Evolutionary conservation across 1,284 basidiomycete genomes (phyloP).

Genomic region (Ustanciosporium gigantosporum): DNA sequence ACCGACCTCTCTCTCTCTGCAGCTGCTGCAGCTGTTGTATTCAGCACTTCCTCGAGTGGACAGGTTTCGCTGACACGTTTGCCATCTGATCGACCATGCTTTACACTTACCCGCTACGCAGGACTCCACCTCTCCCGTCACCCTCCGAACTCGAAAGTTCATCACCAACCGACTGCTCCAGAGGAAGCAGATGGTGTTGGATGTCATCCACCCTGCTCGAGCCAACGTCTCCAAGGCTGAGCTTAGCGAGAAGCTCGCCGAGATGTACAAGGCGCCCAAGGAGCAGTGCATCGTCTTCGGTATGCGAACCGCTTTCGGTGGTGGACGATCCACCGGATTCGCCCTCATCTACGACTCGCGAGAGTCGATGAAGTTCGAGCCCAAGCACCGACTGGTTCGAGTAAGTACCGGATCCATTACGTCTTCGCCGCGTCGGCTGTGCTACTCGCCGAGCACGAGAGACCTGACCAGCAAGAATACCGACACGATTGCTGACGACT

Average conservation of each 20-base stretch:
- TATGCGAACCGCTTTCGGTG: conserved; percentile 89
- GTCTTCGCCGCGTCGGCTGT: background rate
- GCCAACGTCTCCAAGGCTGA: conserved; percentile 93
- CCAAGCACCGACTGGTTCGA: conserved; percentile 90
- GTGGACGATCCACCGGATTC: conserved; percentile 92
- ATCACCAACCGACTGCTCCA: conserved; percentile 97
- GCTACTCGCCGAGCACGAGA: no score
- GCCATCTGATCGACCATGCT: no score
- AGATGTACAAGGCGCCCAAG: conserved; percentile 69
- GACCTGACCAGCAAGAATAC: background rate
- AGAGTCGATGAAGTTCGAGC: conserved; percentile 89
- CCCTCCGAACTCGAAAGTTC: conserved; percentile 98
- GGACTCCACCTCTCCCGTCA: conserved; percentile 87
- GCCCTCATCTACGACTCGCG: conserved; percentile 97
- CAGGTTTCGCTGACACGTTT: no score
- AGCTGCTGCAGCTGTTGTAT: no score
- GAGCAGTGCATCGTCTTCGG: conserved; percentile 70
- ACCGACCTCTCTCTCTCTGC: no score
- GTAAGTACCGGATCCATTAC: conserved; percentile 67
- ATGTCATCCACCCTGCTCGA: conserved; percentile 93
- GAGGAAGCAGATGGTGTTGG: conserved; percentile 77
- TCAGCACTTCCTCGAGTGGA: no score
- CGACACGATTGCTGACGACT: conserved; percentile 2
- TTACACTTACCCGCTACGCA: no score
- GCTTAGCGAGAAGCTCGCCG: conserved; percentile 88